These are phyloP conservation scores for Mortierella sp. DNA, from an alignment of 371 early-diverging fungal genomes.

Conservation along the genomic window DNA sequence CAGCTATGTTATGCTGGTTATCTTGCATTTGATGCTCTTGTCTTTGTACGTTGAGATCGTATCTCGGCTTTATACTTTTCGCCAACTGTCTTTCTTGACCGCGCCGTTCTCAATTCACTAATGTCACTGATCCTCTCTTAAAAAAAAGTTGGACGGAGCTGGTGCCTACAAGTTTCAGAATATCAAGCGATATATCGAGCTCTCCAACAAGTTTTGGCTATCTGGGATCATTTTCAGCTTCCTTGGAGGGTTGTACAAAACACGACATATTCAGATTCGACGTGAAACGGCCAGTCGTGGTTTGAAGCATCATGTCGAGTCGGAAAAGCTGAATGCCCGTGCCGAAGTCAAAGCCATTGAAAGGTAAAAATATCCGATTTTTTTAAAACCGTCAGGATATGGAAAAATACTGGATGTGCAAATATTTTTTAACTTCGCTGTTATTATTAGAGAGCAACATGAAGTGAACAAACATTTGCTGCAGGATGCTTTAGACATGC, in stretches of 20 bases:
- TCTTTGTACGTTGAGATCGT: constrained; percentile 60
- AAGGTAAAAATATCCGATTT: background rate
- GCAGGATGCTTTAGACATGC: constrained; percentile 73
- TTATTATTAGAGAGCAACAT: constrained; percentile 62
- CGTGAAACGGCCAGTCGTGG: constrained; percentile 38
- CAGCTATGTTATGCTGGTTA: constrained; percentile 65
- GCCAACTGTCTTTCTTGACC: background rate
- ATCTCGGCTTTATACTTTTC: constrained; percentile 2
- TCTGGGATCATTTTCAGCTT: constrained; percentile 70
- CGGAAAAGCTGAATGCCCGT: constrained; percentile 50
- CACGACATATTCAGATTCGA: constrained; percentile 62
- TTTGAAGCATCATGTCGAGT: constrained; percentile 35
- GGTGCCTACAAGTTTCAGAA: constrained; percentile 67
- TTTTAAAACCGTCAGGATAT: background rate
- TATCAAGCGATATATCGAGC: constrained; percentile 62
- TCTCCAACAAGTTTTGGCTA: constrained; percentile 73
- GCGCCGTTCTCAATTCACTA: background rate
- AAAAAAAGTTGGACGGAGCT: constrained; percentile 60
- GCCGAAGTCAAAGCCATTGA: constrained; percentile 45
- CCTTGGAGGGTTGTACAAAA: constrained; percentile 68
- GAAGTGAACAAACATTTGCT: constrained; percentile 64
- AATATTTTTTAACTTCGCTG: background rate
- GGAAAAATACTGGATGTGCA: background rate
- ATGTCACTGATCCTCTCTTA: background rate
- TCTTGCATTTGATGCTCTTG: constrained; percentile 64